Evolutionary conservation across 1,284 basidiomycete species (phyloP).

Genomic region (Cryptococcus sp.): DNA sequence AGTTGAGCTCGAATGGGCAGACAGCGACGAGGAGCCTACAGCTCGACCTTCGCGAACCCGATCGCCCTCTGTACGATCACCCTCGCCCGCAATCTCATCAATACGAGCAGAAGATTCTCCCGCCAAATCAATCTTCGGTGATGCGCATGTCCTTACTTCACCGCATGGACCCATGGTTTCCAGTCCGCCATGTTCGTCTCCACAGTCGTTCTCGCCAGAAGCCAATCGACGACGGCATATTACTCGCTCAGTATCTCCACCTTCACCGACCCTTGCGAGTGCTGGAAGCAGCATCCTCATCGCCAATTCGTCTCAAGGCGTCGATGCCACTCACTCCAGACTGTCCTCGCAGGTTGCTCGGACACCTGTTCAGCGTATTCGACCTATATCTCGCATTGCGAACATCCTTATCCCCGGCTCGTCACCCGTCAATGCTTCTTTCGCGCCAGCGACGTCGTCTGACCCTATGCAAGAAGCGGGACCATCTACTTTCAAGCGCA

Average conservation of each 20-base stretch:
- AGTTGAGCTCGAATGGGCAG: conserved; percentile 30
- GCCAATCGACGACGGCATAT: not conserved
- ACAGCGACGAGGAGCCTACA: conserved; percentile 19
- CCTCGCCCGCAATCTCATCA: conserved; percentile 23
- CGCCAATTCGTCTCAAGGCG: conserved; percentile 6
- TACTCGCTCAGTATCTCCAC: conserved; percentile 8
- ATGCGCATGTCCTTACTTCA: conserved; percentile 15
- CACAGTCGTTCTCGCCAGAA: conserved; percentile 4
- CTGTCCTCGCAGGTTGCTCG: conserved; percentile 2
- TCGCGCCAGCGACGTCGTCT: conserved; percentile 1
- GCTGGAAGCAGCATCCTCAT: not conserved
- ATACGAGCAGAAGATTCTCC: conserved; percentile 15
- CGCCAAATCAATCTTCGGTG: conserved; percentile 4
- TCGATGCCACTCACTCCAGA: not conserved
- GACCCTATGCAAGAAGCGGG: not conserved
- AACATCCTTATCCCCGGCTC: conserved; percentile 26
- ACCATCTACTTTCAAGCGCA: no score
- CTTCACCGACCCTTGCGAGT: conserved; percentile 13
- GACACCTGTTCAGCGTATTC: not conserved
- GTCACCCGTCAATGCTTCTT: conserved; percentile 13
- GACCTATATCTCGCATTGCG: conserved; percentile 6
- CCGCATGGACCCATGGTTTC: conserved; percentile 13
- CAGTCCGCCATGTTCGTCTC: conserved; percentile 16
- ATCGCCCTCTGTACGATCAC: conserved; percentile 16
- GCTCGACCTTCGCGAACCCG: conserved; percentile 12